These are phyloP conservation scores for Steccherinum ochraceum DNA, from an alignment of 768 basidiomycete species.

Conservation along the genomic window DNA sequence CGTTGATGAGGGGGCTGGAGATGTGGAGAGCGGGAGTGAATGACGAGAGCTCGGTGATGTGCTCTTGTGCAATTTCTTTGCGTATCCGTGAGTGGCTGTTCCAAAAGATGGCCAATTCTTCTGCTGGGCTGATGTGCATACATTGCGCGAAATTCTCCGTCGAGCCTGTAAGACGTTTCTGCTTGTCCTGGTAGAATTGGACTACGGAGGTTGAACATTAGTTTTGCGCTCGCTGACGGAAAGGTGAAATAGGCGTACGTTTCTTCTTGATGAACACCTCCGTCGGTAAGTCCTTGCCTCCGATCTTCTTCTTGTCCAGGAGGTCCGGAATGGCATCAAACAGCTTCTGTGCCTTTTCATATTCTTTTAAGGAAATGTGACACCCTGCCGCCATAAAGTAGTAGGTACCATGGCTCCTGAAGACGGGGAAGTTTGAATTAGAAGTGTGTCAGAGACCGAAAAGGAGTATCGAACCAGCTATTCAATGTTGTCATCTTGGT, in stretches of 20 bases:
- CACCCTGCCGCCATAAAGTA: slow-evolving; percentile 77
- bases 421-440: not conserved
- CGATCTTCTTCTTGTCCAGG: slow-evolving; percentile 54
- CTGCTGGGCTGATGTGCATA: slow-evolving; percentile 63
- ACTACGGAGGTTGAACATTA: slow-evolving; percentile 34
- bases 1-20: slow-evolving; percentile 10
- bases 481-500: slow-evolving; percentile 60
- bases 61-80: slow-evolving; percentile 44
- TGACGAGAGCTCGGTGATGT: slow-evolving; percentile 47
- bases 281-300: slow-evolving; percentile 65
- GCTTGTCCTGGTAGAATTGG: slow-evolving; percentile 69
- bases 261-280: slow-evolving; percentile 78
- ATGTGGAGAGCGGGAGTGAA: slow-evolving; percentile 42
- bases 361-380: slow-evolving; percentile 48
- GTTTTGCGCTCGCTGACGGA: no score
- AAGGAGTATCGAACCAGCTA: slow-evolving; percentile 45
- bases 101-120: slow-evolving; percentile 79
- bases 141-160: slow-evolving; percentile 43
- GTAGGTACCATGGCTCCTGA: slow-evolving; percentile 75
- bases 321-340: slow-evolving; percentile 56
- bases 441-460: not conserved
- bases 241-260: slow-evolving; percentile 33
- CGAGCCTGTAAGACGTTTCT: slow-evolving; percentile 45
- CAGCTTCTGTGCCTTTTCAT: slow-evolving; percentile 52
- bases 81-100: slow-evolving; percentile 65